Evolutionary conservation across 768 basidiomycete species (phyloP), one percentile per base, ranked within the genome.

Genomic region (Termitomyces sp.): DNA sequence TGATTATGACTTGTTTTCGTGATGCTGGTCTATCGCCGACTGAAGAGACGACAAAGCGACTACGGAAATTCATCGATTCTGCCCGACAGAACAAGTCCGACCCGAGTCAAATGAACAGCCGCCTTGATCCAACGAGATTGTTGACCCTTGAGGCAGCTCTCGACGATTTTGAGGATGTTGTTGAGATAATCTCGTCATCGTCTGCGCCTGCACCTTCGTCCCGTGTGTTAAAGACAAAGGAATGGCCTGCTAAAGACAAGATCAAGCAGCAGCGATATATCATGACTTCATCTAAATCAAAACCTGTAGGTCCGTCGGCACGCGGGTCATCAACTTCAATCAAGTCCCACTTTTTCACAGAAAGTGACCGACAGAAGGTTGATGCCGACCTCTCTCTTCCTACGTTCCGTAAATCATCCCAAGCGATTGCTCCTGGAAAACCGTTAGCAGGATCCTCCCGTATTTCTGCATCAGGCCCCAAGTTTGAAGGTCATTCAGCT

Each of bases 1-100:
- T 86, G 12, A 80, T 98, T 32, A 78, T 98, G 54, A 82, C 84
- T 20, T 86, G 90, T 62, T 94, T 97, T 75, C 82, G 82, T 56
- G 83, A 86, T 49, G 83, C 84, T 2, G 73, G 77, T 6, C 76
- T 87, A 3, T 77, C 72, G 2, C 93, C 90, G 1, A 77, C 77
- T 4, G 76, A 83, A 32, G 77, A 74, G 20, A 83, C 82, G 2
- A 69, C 93, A n/a, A 73, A 76, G 57, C 91, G 90, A 67, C 78
- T 97, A 59, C 82, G 83, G 57, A 88, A 82, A 66, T 82, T 86
- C 60, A 76, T 91, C 38, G 80, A 85, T 25, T 81, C 81, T 66
- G 83, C 84, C n/a, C 81, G 83, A 43, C 82, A 77, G 62, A 79
- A 77, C 37, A 53, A 51, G 31, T 46, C 55, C 17, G 81, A 79